Evolutionary conservation across 73 alveolate genomes (phyloP).

Genomic region (Halteria grandinella): DNA sequence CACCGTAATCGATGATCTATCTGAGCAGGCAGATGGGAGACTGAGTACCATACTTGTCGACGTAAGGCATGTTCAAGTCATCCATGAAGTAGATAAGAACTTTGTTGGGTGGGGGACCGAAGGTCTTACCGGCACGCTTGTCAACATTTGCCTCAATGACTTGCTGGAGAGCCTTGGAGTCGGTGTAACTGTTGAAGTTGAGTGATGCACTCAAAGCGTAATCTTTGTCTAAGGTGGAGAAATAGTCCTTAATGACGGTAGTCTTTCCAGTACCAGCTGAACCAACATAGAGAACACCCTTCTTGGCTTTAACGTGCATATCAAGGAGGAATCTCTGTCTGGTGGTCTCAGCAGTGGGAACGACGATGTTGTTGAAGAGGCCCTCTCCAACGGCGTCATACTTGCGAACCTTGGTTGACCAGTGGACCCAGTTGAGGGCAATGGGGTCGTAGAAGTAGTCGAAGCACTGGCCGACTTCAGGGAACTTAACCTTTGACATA

Average conservation of each 20-base stretch:
- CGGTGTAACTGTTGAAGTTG: conserved; percentile 98
- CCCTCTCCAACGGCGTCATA: conserved; percentile 93
- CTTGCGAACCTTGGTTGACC: conserved; percentile 88
- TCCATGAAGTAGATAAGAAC: conserved; percentile 98
- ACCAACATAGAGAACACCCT: conserved; percentile 97
- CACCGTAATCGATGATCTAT: conserved; percentile 96
- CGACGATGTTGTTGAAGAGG: conserved; percentile 96
- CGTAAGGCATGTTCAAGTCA: conserved; percentile 99
- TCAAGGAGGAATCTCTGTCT: conserved; percentile 92
- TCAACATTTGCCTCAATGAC: conserved; percentile 95
- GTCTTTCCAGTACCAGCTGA: conserved; percentile 99
- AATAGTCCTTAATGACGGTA: conserved; percentile 97
- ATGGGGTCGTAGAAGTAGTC: conserved; percentile 92
- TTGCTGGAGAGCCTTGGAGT: conserved; percentile 91
- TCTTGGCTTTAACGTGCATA: conserved; percentile 87
- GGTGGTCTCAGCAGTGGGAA: conserved; percentile 95
- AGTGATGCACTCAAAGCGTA: conserved; percentile 77
- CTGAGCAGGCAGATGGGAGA: conserved; percentile 96
- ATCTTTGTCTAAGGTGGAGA: conserved; percentile 86
- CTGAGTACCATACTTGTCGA: conserved; percentile 99
- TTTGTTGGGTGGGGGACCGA: conserved; percentile 99
- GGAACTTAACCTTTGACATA: conserved; percentile 93
- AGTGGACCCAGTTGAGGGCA: conserved; percentile 91
- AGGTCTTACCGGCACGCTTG: conserved; percentile 95
- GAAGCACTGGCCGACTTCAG: conserved; percentile 93